Evolutionary conservation across 352 stramenopile species (phyloP).

Genomic region (Pythium dissotocum): DNA sequence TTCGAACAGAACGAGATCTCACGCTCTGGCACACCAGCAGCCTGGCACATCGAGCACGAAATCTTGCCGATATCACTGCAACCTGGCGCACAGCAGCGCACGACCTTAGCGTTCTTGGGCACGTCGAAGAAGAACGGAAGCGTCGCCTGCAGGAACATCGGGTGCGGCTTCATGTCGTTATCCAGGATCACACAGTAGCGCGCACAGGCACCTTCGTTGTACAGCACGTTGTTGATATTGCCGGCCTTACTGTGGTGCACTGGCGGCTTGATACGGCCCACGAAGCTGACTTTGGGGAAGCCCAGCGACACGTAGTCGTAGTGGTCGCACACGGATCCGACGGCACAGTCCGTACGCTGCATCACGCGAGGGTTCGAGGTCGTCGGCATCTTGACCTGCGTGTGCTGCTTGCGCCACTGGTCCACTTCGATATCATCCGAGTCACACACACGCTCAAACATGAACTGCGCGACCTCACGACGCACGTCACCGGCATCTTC

Average conservation of each 20-base stretch:
- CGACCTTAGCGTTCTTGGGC: conserved; percentile 67
- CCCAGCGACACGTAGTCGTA: conserved; percentile 73
- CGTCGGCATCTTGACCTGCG: conserved; percentile 78
- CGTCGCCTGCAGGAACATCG: conserved; percentile 81
- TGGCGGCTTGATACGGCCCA: conserved; percentile 76
- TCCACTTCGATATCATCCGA: conserved; percentile 88
- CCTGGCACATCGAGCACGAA: conserved; percentile 86
- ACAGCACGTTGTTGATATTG: conserved; percentile 91
- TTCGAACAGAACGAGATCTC: conserved; percentile 88
- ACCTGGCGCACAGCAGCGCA: conserved; percentile 67
- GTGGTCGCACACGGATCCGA: conserved; percentile 82
- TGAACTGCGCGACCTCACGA: conserved; percentile 86
- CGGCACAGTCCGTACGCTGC: conserved; percentile 71
- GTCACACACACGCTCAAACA: conserved; percentile 87
- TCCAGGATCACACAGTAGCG: conserved; percentile 82
- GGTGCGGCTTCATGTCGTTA: conserved; percentile 85
- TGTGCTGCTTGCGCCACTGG: conserved; percentile 85
- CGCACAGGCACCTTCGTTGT: conserved; percentile 84
- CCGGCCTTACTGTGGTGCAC: conserved; percentile 84
- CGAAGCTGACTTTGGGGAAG: conserved; percentile 72
- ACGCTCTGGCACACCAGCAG: conserved; percentile 78
- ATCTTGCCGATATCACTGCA: conserved; percentile 85
- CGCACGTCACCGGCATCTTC: conserved; percentile 80
- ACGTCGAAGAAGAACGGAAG: conserved; percentile 88
- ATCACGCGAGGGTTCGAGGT: conserved; percentile 69